phyloP scores from a whole-genome alignment of 1,139 yeast species.

The Zygoascus sp. region DNA sequence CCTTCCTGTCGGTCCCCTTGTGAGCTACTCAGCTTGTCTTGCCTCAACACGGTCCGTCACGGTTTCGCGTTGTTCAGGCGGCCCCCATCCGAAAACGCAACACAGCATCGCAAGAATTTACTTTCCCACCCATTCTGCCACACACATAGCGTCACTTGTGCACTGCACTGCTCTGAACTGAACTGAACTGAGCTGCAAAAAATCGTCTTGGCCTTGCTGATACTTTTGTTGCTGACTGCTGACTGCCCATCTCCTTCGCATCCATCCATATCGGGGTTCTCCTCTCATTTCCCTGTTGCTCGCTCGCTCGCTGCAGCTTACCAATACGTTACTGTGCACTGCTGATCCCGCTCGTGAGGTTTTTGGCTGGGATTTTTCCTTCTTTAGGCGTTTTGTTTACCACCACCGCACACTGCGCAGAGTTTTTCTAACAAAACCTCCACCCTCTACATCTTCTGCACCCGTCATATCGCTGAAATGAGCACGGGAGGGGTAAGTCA shows the following conservation, averaged over 20 bases:
- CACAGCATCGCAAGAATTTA: background rate
- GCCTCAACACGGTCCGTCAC: slow-evolving; percentile 1
- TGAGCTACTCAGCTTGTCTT: background rate
- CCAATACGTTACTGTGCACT: background rate
- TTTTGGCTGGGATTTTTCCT: slow-evolving; percentile 1
- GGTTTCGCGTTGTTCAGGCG: slow-evolving; percentile 4
- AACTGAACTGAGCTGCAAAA: no score
- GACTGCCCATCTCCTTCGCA: background rate
- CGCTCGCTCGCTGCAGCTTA: no score
- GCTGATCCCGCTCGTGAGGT: background rate
- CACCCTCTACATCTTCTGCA: background rate
- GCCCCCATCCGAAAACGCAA: background rate
- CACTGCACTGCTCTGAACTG: no score
- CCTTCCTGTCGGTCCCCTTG: background rate
- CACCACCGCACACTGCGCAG: slow-evolving; percentile 2
- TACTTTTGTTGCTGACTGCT: no score
- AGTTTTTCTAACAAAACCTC: background rate
- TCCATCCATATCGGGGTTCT: background rate
- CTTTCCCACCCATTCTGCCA: no score
- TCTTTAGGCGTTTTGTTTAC: slow-evolving; percentile 9
- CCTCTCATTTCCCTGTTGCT: no score
- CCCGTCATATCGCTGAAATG: slow-evolving; percentile 2
- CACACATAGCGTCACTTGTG: no score
- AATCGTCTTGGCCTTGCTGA: no score
- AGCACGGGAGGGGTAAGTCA: slow-evolving; percentile 1